Percentiles rank a stretch among this genome's conserved stretches.
Evolutionary conservation across 345 rosid genomes (phyloP).

Genomic region (Rhizophora mangle): DNA sequence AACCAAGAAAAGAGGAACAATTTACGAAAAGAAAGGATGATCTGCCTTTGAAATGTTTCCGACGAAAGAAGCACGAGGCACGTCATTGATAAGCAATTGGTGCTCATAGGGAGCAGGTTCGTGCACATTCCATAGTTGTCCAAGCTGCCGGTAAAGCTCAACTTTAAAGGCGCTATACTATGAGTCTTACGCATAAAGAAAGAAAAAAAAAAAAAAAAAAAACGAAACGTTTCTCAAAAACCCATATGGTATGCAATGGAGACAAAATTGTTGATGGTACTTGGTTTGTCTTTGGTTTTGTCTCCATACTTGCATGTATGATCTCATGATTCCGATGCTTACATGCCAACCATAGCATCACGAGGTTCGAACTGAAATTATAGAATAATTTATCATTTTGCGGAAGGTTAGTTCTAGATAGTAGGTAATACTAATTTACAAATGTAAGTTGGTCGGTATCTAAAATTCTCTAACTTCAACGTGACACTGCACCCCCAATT

Average conservation of each 20-base stretch:
- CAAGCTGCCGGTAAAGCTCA: slow-evolving; percentile 14
- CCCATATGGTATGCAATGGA: background rate
- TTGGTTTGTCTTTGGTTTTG: slow-evolving; percentile 19
- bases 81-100: slow-evolving; percentile 10
- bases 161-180: slow-evolving; percentile 10
- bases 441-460: too few relatives aligned
- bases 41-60: slow-evolving; percentile 17
- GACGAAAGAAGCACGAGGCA: slow-evolving; percentile 2
- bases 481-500: too few relatives aligned
- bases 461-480: background rate
- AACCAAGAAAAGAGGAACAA: background rate
- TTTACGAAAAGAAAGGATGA: background rate
- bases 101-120: slow-evolving; percentile 21
- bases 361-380: slow-evolving; percentile 16
- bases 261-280: slow-evolving; percentile 28
- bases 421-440: too few relatives aligned
- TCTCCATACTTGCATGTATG: slow-evolving; percentile 14
- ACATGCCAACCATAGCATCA: slow-evolving; percentile 29
- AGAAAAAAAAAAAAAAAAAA: background rate
- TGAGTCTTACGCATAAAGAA: background rate
- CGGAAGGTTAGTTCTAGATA: too few relatives aligned
- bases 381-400: too few relatives aligned
- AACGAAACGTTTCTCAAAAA: slow-evolving; percentile 1
- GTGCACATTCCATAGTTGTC: slow-evolving; percentile 18
- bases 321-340: slow-evolving; percentile 23